Evolutionary conservation across 2,329 filamentous ascomycete genomes (phyloP).

Genomic region (Lithohypha guttulata): DNA sequence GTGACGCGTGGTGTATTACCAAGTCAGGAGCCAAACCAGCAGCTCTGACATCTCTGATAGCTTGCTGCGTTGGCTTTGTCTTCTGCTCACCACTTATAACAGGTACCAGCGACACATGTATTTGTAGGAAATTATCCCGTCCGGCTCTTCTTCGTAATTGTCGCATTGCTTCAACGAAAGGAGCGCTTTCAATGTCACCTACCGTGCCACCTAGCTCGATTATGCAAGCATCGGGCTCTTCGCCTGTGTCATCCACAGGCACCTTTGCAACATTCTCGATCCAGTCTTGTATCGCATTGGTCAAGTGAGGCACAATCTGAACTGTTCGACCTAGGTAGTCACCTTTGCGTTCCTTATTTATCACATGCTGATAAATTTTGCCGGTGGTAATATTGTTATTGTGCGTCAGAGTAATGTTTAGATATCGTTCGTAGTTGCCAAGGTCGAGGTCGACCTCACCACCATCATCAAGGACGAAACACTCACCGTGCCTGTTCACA

Average conservation of each 20-base stretch:
- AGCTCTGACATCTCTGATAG: constrained; percentile 73
- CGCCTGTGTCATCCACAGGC: constrained; percentile 72
- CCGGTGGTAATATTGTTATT: constrained; percentile 97
- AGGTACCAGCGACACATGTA: constrained; percentile 81
- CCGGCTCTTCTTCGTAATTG: constrained; percentile 65
- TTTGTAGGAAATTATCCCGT: constrained; percentile 72
- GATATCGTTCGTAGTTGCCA: constrained; percentile 70
- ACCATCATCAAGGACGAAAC: constrained; percentile 76
- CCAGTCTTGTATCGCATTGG: constrained; percentile 85
- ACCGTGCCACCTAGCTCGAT: constrained; percentile 50
- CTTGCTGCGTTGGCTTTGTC: constrained; percentile 92
- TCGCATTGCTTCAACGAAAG: constrained; percentile 77
- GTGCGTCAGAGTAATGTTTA: constrained; percentile 67
- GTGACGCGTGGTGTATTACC: constrained; percentile 34
- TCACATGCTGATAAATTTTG: constrained; percentile 87
- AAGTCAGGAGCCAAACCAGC: constrained; percentile 64
- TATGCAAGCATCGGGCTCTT: constrained; percentile 85
- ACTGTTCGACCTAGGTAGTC: constrained; percentile 84
- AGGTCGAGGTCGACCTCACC: constrained; percentile 67
- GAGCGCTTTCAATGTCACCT: constrained; percentile 75
- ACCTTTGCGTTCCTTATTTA: constrained; percentile 58
- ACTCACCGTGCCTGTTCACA: constrained; percentile 84
- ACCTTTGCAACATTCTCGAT: constrained; percentile 76
- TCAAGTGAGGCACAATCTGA: constrained; percentile 87
- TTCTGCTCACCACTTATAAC: constrained; percentile 71